A percentile compares a stretch with the other conserved stretches of the same genome.
phyloP scores from a whole-genome alignment of 176 grass and related monocot genomes.

The Otatea glauca region DNA sequence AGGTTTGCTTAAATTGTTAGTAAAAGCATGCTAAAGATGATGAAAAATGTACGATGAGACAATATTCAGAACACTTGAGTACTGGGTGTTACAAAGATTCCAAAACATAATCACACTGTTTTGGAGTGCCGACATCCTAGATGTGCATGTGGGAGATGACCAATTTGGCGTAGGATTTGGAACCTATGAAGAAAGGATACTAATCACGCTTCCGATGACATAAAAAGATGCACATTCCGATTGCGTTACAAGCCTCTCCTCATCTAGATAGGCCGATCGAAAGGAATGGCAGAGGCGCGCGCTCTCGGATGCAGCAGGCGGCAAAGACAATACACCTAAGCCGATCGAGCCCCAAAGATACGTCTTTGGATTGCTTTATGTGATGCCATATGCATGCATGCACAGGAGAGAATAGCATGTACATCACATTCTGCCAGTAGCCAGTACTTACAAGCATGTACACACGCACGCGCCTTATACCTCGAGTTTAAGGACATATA shows the following conservation, averaged over 20 bases:
- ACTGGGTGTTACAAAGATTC: too few relatives aligned
- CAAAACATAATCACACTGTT: constrained; percentile 1
- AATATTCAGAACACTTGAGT: too few relatives aligned
- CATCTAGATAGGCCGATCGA: background rate
- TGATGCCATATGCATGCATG: background rate
- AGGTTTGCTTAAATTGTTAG: too few relatives aligned
- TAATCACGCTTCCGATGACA: too few relatives aligned
- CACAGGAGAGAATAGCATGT: background rate
- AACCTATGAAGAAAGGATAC: too few relatives aligned
- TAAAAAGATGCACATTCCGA: background rate
- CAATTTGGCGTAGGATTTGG: background rate
- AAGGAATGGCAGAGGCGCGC: background rate
- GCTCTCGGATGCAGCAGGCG: constrained; percentile 9
- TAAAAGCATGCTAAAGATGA: too few relatives aligned
- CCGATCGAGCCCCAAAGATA: background rate
- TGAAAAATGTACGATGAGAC: too few relatives aligned
- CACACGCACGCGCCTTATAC: background rate
- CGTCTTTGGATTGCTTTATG: background rate
- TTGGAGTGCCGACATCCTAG: background rate
- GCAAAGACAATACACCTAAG: constrained; percentile 16
- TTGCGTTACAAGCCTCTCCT: background rate
- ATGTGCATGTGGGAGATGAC: background rate
- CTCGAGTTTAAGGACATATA: background rate
- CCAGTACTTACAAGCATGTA: background rate
- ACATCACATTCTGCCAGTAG: constrained; percentile 1